A percentile compares a stretch with the other conserved stretches of the same genome.
Evolutionary conservation across 2,329 filamentous ascomycete species (phyloP).

Genomic region (Verticillium zaregamsianum): DNA sequence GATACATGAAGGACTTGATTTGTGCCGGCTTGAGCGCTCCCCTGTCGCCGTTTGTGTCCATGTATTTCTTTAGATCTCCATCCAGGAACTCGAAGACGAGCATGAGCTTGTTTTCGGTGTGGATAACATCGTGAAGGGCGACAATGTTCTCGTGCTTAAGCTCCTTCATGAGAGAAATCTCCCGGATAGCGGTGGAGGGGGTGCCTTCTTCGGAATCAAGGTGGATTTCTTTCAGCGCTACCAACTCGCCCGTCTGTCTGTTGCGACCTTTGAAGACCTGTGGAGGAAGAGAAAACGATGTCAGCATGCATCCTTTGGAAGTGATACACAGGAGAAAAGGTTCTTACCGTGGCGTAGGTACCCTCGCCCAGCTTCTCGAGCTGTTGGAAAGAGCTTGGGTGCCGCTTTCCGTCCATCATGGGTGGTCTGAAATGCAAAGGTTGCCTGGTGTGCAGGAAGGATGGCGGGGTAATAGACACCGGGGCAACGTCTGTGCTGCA

Average conservation of each 20-base stretch:
- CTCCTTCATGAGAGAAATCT: conserved; percentile 99
- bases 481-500: background rate
- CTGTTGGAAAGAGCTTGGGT: conserved; percentile 98
- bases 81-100: conserved; percentile 99
- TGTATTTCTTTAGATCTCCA: conserved; percentile 96
- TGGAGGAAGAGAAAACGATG: background rate
- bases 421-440: background rate
- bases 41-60: conserved; percentile 88
- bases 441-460: background rate
- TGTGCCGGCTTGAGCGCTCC: conserved; percentile 83
- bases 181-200: conserved; percentile 92
- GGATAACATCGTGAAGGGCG: conserved; percentile 94
- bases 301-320: background rate
- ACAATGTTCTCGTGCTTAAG: conserved; percentile 99
- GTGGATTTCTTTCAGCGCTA: conserved; percentile 97
- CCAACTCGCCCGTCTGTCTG: conserved; percentile 91
- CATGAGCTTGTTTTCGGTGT: conserved; percentile 99
- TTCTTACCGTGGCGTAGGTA: conserved; percentile 89
- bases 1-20: conserved; percentile 99
- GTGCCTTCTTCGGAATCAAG: conserved; percentile 98
- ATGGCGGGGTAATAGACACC: background rate
- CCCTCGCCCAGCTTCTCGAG: conserved; percentile 98
- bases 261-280: conserved; percentile 99
- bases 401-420: conserved; percentile 83
- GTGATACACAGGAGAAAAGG: background rate